Evolutionary conservation across 2,329 filamentous ascomycete species (phyloP), one percentile per base, ranked within the genome.

Genomic region (Emmonsiellopsis sp.): DNA sequence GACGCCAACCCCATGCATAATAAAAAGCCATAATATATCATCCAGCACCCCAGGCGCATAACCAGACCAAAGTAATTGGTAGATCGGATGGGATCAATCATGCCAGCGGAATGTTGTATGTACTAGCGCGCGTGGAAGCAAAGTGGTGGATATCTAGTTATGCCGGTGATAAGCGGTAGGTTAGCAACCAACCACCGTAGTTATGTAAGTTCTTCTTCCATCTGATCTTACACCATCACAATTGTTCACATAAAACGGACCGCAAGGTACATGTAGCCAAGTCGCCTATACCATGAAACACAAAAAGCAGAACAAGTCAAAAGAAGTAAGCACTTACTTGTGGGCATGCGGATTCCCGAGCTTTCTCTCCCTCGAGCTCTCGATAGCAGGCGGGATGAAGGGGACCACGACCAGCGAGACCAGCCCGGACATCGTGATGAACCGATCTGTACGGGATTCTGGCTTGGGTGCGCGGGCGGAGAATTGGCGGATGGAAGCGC

Each of bases 351-450:
- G 64, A 47, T 66, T 68, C 35, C 68, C 68, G 10, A 63, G 63
- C 43, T 66, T 71, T 57, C 65, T 67, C 57, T 73, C 69, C 35
- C 70, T 66, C 35, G 70, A 73, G 55, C 72, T 74, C 56, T 75
- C 73, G 9, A 76, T 63, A 4, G 73, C 73, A 6, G 73, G 73
- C 31, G 73, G 73, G 2, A 75, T 67, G 56, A 75, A 76, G 5
- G 73, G 73, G 5, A 75, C 61, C 15, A 74, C 65, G 16, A 75
- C 72, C 1, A 69, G 71, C 1, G 72, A 70, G 41, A 70, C 62
- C 11, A 76, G 64, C 55, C 72, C 72, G 11, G 70, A 70, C 50
- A 64, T 66, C 45, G 71, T 67, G 32, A 74, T 58, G 43, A 72
- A 68, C 37, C 71, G 70, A 42, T 70, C 66, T 46, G 65, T 63